Percentiles rank a stretch among this genome's conserved stretches.
Evolutionary conservation across 768 basidiomycete genomes (phyloP).

Genomic region (Lentinula edodes): DNA sequence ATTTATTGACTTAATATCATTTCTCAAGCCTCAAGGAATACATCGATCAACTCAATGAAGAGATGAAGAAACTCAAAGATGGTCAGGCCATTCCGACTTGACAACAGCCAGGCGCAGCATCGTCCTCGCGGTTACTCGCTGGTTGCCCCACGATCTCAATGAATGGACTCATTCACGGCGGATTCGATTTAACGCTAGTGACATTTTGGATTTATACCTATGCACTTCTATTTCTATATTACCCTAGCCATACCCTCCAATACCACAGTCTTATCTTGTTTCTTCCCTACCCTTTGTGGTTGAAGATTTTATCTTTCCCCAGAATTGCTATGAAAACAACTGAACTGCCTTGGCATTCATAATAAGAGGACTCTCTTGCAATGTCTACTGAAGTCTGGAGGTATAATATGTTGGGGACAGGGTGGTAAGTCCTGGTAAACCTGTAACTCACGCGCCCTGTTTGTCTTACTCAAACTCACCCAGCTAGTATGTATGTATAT

Average conservation of each 20-base stretch:
- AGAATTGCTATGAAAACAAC: neutral
- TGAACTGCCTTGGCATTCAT: neutral
- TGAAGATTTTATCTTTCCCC: too few relatives aligned
- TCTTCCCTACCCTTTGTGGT: neutral
- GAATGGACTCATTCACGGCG: neutral
- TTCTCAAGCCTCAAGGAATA: conserved; percentile 63
- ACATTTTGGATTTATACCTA: conserved; percentile 5
- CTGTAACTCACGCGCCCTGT: too few relatives aligned
- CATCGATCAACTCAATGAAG: conserved; percentile 41
- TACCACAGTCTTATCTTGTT: neutral
- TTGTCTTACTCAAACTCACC: too few relatives aligned
- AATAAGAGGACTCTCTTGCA: too few relatives aligned
- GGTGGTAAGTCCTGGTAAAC: too few relatives aligned
- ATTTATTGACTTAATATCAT: conserved; percentile 28
- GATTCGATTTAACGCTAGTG: neutral
- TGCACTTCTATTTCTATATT: conserved; percentile 5
- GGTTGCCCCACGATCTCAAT: neutral
- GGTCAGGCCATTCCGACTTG: neutral
- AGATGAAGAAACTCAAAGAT: conserved; percentile 21
- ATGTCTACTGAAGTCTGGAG: too few relatives aligned
- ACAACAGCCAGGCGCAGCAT: neutral
- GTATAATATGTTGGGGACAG: too few relatives aligned
- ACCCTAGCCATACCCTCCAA: conserved; percentile 6
- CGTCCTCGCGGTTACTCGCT: neutral
- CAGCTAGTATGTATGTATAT: too few relatives aligned